Evolutionary conservation across 2,329 filamentous ascomycete species (phyloP), one percentile per base, ranked within the genome.

Genomic region (Macrophomina tecta): DNA sequence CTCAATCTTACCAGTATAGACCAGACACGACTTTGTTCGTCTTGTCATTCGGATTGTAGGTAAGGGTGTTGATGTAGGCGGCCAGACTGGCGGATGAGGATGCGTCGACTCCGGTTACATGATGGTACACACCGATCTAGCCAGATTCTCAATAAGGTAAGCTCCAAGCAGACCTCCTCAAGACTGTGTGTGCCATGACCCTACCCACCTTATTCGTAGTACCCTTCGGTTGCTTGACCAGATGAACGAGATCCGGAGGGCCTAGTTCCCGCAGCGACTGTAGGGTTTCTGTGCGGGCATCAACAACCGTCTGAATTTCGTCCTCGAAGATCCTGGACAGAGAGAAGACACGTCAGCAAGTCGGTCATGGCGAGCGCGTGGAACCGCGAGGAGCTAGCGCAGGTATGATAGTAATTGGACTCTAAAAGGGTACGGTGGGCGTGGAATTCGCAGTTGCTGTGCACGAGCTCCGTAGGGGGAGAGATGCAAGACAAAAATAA

Each of bases 21-120:
- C 95, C 95, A 70, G 96, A 95, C 8, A 93, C 91, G 67, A 98
- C 95, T 82, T 97, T 98, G 76, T 91, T 88, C 68, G 90, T 85
- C 76, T 92, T 93, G 71, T 94, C 91, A 70, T 90, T 89, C 64
- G 94, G 91, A 70, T 91, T 91, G 81, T 97, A 96, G 53, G 94
- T 97, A 68, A 99, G 85, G 46, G 94, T 98, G 80, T 98, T 99
- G 82, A 99, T 97, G 81, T 99, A 99, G 72, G 95, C 95, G 48
- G 95, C 95, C 68, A 99, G 83, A 81, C 94, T 98, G 68, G 95
- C 95, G 9, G 95, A 98, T 6, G 95, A 98, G 2, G 95, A 99
- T 58, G 95, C 95, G 81, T 99, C 95, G 76, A 97, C 90, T 69
- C 95, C 95, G 46, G 93, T 97, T 73, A 97, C 94, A 89, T 99